Evolutionary conservation across 192 early-diverging fungal genomes (phyloP), one percentile per base, ranked within the genome.

Genomic region (Podila clonocystis): DNA sequence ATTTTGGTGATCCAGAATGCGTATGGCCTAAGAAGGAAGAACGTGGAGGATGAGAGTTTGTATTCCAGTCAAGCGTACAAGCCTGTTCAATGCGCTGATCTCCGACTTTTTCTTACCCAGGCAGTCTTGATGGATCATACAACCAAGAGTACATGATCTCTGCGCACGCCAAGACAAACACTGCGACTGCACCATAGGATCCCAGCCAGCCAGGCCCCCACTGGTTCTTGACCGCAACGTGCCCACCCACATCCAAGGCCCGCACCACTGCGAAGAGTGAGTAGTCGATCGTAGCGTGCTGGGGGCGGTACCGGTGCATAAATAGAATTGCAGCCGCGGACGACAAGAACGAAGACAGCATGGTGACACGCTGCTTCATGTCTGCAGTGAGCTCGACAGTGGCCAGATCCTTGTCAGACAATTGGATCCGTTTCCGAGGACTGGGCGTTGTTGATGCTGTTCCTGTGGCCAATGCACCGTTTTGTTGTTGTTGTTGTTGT

Each of bases 121-220:
- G 85, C 34, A 88, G 38, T 20, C 88, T 74, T 8, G 74, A 5
- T 17, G 89, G 78, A 49, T 85, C 87, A 78, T 78, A 91, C 34
- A 92, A 67, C 88, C 88, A 92, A 13, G 86, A 86, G 58, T 77
- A 91, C 86, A 92, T 91, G 45, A 91, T 91, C 65, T 91, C 86
- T 2, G 88, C 87, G 50, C 87, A 87, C 5, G 77, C 75, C 30
- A 86, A 31, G 8, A 86, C 75, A 73, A 92, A 91, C 17, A 87
- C 85, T 8, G 82, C 45, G 1, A 87, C 74, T 55, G 85, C 88
- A 0, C 78, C 83, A 69, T 91, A 78, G 12, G 82, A 62, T 11
- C 87, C 60, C 33, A 89, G 15, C 68, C 82, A 79, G 2, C 52
- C 57, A 5, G 89, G 91, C 22, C 89, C 75, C 62, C 74, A 84